A percentile compares a stretch with the other conserved stretches of the same genome.
phyloP scores from a whole-genome alignment of 2,329 filamentous ascomycete genomes.

The Myriangium duriaei region DNA sequence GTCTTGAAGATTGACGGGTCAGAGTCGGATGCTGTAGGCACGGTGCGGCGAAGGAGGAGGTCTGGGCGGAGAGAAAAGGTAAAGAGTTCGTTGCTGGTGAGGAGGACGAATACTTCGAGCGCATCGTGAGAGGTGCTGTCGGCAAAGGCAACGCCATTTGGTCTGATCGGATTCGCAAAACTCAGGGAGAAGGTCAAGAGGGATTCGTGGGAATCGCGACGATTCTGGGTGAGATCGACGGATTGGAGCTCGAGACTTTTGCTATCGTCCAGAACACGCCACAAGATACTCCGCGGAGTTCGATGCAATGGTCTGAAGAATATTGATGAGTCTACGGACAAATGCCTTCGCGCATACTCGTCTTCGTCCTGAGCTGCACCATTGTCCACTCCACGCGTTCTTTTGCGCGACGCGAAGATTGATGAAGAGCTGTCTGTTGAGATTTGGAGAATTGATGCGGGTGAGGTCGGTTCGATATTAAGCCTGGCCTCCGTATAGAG shows the following conservation, averaged over 20 bases:
- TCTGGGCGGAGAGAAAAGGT: conserved; percentile 73
- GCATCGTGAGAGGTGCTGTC: conserved; percentile 69
- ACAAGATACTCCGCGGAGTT: conserved; percentile 76
- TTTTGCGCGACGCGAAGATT: conserved; percentile 20
- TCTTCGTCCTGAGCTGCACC: conserved; percentile 51
- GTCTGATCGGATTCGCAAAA: conserved; percentile 68
- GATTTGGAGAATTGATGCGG: conserved; percentile 56
- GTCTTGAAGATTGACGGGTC: conserved; percentile 67
- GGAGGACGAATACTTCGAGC: conserved; percentile 67
- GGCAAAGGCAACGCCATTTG: conserved; percentile 68
- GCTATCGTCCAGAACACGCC: conserved; percentile 74
- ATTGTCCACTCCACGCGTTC: conserved; percentile 21
- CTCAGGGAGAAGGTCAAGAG: conserved; percentile 63
- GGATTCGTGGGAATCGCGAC: conserved; percentile 28
- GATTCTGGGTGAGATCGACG: conserved; percentile 62
- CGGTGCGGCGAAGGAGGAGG: conserved; percentile 52
- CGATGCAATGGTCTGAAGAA: conserved; percentile 68
- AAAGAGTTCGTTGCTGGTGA: conserved; percentile 66
- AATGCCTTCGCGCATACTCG: conserved; percentile 56
- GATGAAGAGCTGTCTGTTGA: conserved; percentile 35
- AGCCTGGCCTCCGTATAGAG: conserved; percentile 80
- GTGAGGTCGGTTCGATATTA: conserved; percentile 62
- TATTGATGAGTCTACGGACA: conserved; percentile 68
- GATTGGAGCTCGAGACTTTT: conserved; percentile 71
- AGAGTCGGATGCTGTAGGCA: conserved; percentile 52